Percentiles rank a stretch among this genome's conserved stretches.
Evolutionary conservation across 1,284 basidiomycete genomes (phyloP).

Genomic region (Ustilago lituana): DNA sequence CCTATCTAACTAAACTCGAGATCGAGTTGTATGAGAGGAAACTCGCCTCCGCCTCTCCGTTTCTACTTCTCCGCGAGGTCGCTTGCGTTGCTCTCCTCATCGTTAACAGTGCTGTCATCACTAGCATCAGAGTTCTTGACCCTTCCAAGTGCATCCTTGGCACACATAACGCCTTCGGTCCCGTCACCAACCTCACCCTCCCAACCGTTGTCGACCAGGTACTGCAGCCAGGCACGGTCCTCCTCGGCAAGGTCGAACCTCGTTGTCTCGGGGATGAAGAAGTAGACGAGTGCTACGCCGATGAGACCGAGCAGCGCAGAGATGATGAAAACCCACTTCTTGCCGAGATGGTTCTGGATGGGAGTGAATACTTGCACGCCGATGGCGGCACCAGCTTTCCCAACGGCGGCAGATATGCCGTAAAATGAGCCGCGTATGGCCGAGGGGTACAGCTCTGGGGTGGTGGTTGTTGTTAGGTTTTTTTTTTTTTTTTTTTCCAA

Average conservation of each 20-base stretch:
- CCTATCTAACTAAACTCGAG: no score
- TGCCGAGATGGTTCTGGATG: constrained; percentile 73
- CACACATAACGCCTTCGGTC: constrained; percentile 7
- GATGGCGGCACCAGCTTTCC: constrained; percentile 79
- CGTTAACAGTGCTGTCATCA: no score
- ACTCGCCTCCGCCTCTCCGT: no score
- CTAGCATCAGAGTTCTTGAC: constrained; percentile 25
- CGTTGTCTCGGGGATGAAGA: constrained; percentile 74
- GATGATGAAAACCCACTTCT: constrained; percentile 51
- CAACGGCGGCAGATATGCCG: constrained; percentile 75
- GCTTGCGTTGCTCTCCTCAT: no score
- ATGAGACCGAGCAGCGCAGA: constrained; percentile 58
- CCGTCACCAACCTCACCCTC: constrained; percentile 75
- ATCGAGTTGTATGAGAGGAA: no score
- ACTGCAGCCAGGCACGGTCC: constrained; percentile 74
- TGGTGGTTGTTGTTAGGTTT: no score
- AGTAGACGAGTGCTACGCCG: constrained; percentile 65
- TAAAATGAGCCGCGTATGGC: constrained; percentile 46
- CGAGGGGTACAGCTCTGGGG: constrained; percentile 47
- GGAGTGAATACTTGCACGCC: constrained; percentile 81
- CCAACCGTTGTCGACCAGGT: constrained; percentile 76
- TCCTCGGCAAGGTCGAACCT: constrained; percentile 77
- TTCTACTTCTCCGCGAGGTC: no score
- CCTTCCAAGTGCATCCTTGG: constrained; percentile 8
- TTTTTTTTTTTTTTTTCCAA: no score